Base-by-base conservation (phyloP, 805 yeast genomes). In the Dipodascopsis uninucleata region DNA sequence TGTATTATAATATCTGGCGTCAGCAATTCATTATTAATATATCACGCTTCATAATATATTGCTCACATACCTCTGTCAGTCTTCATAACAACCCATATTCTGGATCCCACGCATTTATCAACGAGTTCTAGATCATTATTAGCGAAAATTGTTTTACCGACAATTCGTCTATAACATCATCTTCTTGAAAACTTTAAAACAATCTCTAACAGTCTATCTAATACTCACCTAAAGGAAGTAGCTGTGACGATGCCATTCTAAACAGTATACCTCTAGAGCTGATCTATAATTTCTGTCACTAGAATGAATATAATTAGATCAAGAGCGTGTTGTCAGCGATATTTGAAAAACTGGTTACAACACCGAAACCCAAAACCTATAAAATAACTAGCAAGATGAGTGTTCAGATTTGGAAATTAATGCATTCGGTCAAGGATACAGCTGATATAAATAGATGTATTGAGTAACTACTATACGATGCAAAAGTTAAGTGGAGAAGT, bases 91-190 rank as follows among this genome's bases (percentile, higher is more conserved):
- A 88, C 85, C 75, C 84, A 78, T 31, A 90, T 79, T 43, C 75
- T 72, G 25, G 86, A 79, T 14, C 95, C 96, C 29, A 90, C 79
- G 49, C 89, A 80, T 64, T 81, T 82, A 65, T 93, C 97, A 31
- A 90, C 84, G 39, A 87, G 76, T 64, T 89, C 97, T 49, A 88
- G 70, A 4, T 96, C 96, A 39, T 83, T 5, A 12, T 16, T 12
- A 12, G 14, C 10, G 17, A 21, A 12, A 28, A 32, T 17, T n/a
- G 12, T 16, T 20, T 1, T 12, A n/a, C 33, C 16, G 17, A 14
- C 20, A 12, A 16, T 22, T 14, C 10, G 26, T 16, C 35, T 31
- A 12, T 10, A 39, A 23, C 28, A 39, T 12, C 3, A 20, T n/a
- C n/a, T n/a, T n/a, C 24, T 35, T 17, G 37, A 24, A 28, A 6